Conservation (phyloP, 1,284 basidiomycete species). For the Ustilago cynodontis region DNA sequence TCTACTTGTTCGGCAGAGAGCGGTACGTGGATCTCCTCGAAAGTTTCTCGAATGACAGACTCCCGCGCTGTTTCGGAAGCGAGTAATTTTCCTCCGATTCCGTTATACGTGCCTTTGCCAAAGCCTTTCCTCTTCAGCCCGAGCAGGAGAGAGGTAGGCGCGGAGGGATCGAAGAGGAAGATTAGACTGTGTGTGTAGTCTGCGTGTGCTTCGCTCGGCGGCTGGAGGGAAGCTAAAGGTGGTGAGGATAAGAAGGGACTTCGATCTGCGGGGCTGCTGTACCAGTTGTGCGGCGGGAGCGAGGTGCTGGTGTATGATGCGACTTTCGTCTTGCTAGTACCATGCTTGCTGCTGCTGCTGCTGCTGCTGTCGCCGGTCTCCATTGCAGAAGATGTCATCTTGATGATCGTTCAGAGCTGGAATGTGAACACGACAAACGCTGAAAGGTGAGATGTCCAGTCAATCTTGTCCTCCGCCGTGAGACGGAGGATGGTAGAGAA, state of each 20-base stretch:
- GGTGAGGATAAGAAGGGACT: not conserved
- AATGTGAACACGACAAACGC: too few relatives aligned
- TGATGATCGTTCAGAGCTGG: too few relatives aligned
- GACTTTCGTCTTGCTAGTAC: not conserved
- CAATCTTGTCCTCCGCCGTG: not conserved
- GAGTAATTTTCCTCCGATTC: slow-evolving; percentile 27
- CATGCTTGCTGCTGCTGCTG: too few relatives aligned
- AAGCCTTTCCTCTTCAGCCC: slow-evolving; percentile 27
- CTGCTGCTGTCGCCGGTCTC: not conserved
- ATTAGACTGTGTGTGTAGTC: slow-evolving; percentile 33
- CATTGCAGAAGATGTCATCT: too few relatives aligned
- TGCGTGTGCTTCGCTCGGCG: not conserved
- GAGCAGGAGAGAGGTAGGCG: not conserved
- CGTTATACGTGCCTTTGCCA: slow-evolving; percentile 18
- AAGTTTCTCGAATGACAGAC: slow-evolving; percentile 22
- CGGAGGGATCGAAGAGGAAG: slow-evolving; percentile 4
- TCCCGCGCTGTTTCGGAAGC: slow-evolving; percentile 4
- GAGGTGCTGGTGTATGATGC: not conserved
- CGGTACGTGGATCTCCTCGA: slow-evolving; percentile 11
- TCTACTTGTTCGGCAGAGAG: not conserved
- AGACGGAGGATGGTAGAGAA: not conserved
- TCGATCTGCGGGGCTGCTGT: not conserved
- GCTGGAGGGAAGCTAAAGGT: too few relatives aligned
- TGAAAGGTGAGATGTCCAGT: too few relatives aligned
- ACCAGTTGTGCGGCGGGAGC: not conserved